Evolutionary conservation across 768 basidiomycete genomes (phyloP), one percentile per base, ranked within the genome.

Genomic region (Leccinum boreale): DNA sequence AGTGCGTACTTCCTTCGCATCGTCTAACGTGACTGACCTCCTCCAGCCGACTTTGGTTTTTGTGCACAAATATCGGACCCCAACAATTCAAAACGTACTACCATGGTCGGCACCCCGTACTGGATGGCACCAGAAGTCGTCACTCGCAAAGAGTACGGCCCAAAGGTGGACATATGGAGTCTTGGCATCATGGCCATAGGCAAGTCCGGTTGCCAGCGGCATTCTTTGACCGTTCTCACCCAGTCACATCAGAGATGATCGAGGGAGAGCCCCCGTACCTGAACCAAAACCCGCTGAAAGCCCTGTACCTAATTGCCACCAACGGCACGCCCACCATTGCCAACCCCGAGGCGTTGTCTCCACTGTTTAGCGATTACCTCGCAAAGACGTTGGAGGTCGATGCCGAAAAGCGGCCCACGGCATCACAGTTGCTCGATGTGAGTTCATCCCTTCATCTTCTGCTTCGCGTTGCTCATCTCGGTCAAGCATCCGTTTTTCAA

Each of bases 91-190:
- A 97, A 97, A 76, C 87, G 95, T 26, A 96, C 94, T 35, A 97
- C 95, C 35, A 98, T 98, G 95, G 94, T 98, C 51, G 95, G 95
- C 3, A 97, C 95, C 1, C 95, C 95, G 1, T 98, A 98, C 72
- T 98, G 95, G 95, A 97, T 98, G 95, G 95, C 95, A 0, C 95
- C 95, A 0, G 95, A 98, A 71, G 95, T 98, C 50, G 95, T 97
- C 62, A 98, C 94, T 24, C 86, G 94, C 55, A 97, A 97, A 73
- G 95, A 97, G 75, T 97, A 97, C 71, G 95, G 95, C 0, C 91
- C 95, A 14, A 98, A 98, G 70, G 95, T 98, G n/a, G 95, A 97
- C 67, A 93, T 98, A 57, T 97, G 95, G 94, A 90, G 87, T 71
- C 75, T 97, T 62, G 94, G 94, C 4, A 97, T 98, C 78, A 97